Conservation (phyloP, 768 basidiomycete genomes). For the Dioszegia aurantiaca region DNA sequence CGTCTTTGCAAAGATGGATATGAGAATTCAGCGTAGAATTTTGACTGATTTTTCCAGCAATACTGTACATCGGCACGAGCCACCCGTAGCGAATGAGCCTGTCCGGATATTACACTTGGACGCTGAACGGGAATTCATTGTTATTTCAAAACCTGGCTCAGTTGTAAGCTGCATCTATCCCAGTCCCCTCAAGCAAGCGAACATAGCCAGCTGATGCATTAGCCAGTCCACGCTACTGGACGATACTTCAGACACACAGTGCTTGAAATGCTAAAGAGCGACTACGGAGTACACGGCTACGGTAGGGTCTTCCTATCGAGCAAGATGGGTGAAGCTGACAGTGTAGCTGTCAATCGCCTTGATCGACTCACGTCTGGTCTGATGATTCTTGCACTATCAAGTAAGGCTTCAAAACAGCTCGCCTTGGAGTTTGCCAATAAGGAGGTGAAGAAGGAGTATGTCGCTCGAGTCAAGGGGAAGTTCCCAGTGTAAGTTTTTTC, state of each 20-base stretch:
- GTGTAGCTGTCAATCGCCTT: slow-evolving; percentile 81
- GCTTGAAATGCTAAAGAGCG: slow-evolving; percentile 76
- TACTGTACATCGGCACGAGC: slow-evolving; percentile 93
- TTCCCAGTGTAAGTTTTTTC: slow-evolving; percentile 70
- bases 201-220: slow-evolving; percentile 15
- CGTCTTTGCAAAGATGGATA: neutral
- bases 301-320: slow-evolving; percentile 59
- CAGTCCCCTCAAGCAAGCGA: slow-evolving; percentile 6
- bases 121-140: slow-evolving; percentile 73
- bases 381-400: slow-evolving; percentile 83
- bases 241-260: slow-evolving; percentile 85
- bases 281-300: slow-evolving; percentile 79
- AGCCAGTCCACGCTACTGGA: slow-evolving; percentile 92
- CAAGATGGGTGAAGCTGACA: neutral
- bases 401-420: slow-evolving; percentile 65
- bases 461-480: slow-evolving; percentile 78
- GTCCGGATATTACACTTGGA: slow-evolving; percentile 78
- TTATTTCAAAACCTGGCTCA: slow-evolving; percentile 94
- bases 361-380: slow-evolving; percentile 92
- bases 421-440: slow-evolving; percentile 79
- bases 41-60: slow-evolving; percentile 59
- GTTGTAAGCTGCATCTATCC: slow-evolving; percentile 88
- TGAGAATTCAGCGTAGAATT: neutral
- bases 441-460: slow-evolving; percentile 80
- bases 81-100: slow-evolving; percentile 80